Percentiles rank a stretch among this genome's conserved stretches.
These are phyloP conservation scores for Solanum verrucosum DNA, from an alignment of 257 asterid genomes.

Conservation along the genomic window DNA sequence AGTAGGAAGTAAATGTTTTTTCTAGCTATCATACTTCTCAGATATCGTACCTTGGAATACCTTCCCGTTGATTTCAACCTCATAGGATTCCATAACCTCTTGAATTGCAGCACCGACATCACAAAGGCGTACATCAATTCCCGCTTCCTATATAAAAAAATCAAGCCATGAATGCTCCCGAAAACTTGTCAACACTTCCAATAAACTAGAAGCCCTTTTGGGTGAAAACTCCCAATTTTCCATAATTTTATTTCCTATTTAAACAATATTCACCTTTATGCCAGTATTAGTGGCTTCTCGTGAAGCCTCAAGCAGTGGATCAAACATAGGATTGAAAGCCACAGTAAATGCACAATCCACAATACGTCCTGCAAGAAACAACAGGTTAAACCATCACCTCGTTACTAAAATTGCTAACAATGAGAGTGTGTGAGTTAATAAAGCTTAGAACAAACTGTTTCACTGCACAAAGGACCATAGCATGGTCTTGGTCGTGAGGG, in stretches of 20 bases:
- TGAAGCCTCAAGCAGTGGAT: slow-evolving; percentile 92
- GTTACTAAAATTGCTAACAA: not conserved
- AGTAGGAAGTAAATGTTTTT: not conserved
- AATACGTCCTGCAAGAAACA: slow-evolving; percentile 59
- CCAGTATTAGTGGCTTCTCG: slow-evolving; percentile 97
- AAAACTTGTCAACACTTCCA: not conserved
- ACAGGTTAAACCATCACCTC: not conserved
- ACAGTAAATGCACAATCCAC: slow-evolving; percentile 95
- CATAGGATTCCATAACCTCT: slow-evolving; percentile 99
- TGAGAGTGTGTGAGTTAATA: not conserved
- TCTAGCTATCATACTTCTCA: not conserved
- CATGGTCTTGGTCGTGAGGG: not conserved
- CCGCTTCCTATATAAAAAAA: slow-evolving; percentile 61
- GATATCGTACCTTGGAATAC: slow-evolving; percentile 62
- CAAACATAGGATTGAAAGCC: slow-evolving; percentile 94
- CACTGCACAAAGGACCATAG: not conserved
- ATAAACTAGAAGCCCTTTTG: not conserved
- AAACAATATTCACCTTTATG: slow-evolving; percentile 58
- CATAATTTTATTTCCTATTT: not conserved
- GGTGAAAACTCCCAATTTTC: not conserved
- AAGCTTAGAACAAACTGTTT: not conserved
- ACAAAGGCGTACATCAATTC: slow-evolving; percentile 91
- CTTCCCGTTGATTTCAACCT: slow-evolving; percentile 95
- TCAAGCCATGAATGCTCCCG: not conserved
- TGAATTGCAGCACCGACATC: slow-evolving; percentile 98